Conservation (phyloP, 2,329 filamentous ascomycete genomes). For the Fusarium buxicola region DNA sequence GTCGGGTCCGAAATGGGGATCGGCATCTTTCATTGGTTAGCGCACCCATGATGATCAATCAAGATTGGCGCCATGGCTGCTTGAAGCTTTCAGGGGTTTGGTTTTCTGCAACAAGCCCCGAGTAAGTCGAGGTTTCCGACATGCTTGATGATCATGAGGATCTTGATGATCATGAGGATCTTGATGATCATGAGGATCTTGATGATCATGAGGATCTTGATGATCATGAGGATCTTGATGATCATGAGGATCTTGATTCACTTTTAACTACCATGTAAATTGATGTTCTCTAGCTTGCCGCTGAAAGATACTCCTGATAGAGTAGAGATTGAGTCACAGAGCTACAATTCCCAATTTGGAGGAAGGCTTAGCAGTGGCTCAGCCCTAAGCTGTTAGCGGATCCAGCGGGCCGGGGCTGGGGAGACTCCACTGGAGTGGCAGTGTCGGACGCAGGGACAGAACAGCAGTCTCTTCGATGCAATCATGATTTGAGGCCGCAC, state of each 20-base stretch:
- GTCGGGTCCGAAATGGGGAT: constrained; percentile 21
- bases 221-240: too few relatives aligned
- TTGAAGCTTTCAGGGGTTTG: background rate
- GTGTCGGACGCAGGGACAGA: constrained; percentile 17
- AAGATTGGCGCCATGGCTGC: constrained; percentile 9
- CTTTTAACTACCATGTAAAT: too few relatives aligned
- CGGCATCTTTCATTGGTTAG: constrained; percentile 27
- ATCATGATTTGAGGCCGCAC: constrained; percentile 1
- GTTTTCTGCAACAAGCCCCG: background rate
- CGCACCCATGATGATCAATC: constrained; percentile 32
- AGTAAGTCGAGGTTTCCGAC: too few relatives aligned
- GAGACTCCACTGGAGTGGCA: constrained; percentile 28
- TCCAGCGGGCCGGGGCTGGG: constrained; percentile 26
- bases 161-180: too few relatives aligned
- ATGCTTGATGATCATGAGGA: too few relatives aligned
- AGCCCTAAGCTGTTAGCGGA: constrained; percentile 22
- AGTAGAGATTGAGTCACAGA: too few relatives aligned
- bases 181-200: too few relatives aligned
- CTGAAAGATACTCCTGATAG: too few relatives aligned
- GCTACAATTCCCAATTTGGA: too few relatives aligned
- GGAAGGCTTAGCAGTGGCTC: constrained; percentile 27
- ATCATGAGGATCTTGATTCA: too few relatives aligned
- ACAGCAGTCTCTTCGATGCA: background rate
- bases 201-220: too few relatives aligned
- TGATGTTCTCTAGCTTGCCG: too few relatives aligned